Conservation (phyloP, 768 basidiomycete species). For the Pilatotrama ljubarskyi region DNA sequence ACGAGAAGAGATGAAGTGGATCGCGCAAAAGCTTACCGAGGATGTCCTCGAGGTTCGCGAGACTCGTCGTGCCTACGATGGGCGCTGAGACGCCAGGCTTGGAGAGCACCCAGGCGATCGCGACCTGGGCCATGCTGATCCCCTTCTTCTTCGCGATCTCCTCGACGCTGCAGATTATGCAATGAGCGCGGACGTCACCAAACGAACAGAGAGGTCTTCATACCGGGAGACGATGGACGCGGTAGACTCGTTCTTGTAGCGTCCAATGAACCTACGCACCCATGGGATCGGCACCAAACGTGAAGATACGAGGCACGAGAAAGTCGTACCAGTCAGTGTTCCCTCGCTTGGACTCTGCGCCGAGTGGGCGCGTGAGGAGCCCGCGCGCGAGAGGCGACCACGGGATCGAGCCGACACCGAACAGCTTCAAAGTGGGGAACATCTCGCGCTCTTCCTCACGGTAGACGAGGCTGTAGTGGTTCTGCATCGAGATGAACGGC, state of each 20-base stretch:
- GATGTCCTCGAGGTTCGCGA: conserved; percentile 39
- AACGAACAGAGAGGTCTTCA: background rate
- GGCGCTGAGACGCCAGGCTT: conserved; percentile 28
- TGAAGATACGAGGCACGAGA: no score
- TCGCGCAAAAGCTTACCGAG: conserved; percentile 28
- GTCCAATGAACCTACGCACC: background rate
- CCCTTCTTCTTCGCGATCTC: conserved; percentile 42
- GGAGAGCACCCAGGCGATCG: conserved; percentile 36
- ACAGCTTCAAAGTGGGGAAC: conserved; percentile 46
- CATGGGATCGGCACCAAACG: no score
- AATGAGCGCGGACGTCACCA: background rate
- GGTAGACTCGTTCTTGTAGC: conserved; percentile 22
- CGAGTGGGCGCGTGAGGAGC: conserved; percentile 30
- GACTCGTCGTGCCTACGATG: conserved; percentile 36
- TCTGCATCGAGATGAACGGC: conserved; percentile 66
- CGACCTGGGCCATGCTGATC: conserved; percentile 37
- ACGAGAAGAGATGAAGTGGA: background rate
- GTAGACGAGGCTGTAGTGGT: conserved; percentile 56
- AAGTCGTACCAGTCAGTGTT: conserved; percentile 28
- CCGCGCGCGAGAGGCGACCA: conserved; percentile 42
- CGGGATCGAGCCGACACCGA: conserved; percentile 37
- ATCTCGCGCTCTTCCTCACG: conserved; percentile 63
- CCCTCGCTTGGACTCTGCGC: conserved; percentile 26
- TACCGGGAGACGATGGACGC: conserved; percentile 37
- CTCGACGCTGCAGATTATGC: conserved; percentile 32